These are phyloP conservation scores for Amylocarpus encephaloides DNA, from an alignment of 2,329 filamentous ascomycete species.

Conservation along the genomic window DNA sequence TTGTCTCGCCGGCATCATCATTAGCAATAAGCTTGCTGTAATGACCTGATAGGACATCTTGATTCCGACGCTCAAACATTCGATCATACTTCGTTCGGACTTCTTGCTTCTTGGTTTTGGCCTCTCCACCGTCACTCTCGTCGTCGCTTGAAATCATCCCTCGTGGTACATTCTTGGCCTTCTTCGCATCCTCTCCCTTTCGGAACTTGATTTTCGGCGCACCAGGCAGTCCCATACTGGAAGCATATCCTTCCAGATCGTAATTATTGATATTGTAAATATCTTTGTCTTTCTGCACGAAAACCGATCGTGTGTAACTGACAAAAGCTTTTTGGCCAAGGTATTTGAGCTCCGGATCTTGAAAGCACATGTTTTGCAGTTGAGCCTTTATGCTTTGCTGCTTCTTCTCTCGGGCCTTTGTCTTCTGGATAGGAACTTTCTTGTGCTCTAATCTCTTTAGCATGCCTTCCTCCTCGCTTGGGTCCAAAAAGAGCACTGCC, in stretches of 20 bases:
- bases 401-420: conserved; percentile 84
- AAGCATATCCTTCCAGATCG: conserved; percentile 78
- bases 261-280: conserved; percentile 80
- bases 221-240: conserved; percentile 81
- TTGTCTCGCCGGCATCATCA: conserved; percentile 41
- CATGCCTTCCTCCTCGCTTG: conserved; percentile 91
- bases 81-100: conserved; percentile 93
- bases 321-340: conserved; percentile 94
- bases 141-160: conserved; percentile 59
- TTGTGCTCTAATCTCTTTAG: conserved; percentile 76
- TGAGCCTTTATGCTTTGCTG: conserved; percentile 79
- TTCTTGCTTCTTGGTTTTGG: conserved; percentile 55
- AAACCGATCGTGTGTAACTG: conserved; percentile 77
- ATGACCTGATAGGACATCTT: conserved; percentile 90
- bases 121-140: conserved; percentile 49
- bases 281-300: conserved; percentile 86
- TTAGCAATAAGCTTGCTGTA: conserved; percentile 79
- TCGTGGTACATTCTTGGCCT: conserved; percentile 78
- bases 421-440: conserved; percentile 80
- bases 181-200: conserved; percentile 82
- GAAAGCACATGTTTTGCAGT: conserved; percentile 91
- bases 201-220: conserved; percentile 89
- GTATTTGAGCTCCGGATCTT: conserved; percentile 89
- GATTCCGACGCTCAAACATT: conserved; percentile 96
- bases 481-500: conserved; percentile 86